A percentile compares a stretch with the other conserved stretches of the same genome.
Conservation (phyloP, 106 monocot species). For the Narthecium ossifragum region DNA sequence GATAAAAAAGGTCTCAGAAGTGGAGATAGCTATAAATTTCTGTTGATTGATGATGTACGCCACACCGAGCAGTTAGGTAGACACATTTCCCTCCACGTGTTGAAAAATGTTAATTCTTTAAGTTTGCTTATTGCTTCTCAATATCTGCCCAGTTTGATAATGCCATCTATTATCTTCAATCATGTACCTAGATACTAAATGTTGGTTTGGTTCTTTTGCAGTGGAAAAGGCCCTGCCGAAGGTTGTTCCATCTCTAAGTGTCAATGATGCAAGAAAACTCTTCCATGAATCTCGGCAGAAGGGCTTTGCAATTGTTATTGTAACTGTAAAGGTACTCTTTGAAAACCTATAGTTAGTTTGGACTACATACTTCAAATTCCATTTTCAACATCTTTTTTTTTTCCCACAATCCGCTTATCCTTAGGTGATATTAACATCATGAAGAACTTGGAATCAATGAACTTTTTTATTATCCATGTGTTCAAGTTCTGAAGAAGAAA, state of each 20-base stretch:
- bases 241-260: constrained; percentile 44
- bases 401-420: too few relatives aligned
- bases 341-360: too few relatives aligned
- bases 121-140: background rate
- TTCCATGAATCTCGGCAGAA: constrained; percentile 53
- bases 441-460: too few relatives aligned
- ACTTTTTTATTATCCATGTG: too few relatives aligned
- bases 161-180: background rate
- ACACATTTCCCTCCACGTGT: background rate
- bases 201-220: constrained; percentile 12
- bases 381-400: too few relatives aligned
- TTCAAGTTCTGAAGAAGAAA: too few relatives aligned
- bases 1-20: constrained; percentile 31
- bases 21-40: constrained; percentile 64
- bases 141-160: background rate
- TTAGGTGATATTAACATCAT: too few relatives aligned
- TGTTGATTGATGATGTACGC: constrained; percentile 60
- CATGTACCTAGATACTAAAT: background rate
- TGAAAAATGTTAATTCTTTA: background rate
- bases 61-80: constrained; percentile 57
- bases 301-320: constrained; percentile 54
- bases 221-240: constrained; percentile 54
- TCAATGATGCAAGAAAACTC: constrained; percentile 29
- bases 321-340: constrained; percentile 52
- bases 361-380: too few relatives aligned